phyloP scores from a whole-genome alignment of 768 basidiomycete genomes.

The Hygrocybe punicea region DNA sequence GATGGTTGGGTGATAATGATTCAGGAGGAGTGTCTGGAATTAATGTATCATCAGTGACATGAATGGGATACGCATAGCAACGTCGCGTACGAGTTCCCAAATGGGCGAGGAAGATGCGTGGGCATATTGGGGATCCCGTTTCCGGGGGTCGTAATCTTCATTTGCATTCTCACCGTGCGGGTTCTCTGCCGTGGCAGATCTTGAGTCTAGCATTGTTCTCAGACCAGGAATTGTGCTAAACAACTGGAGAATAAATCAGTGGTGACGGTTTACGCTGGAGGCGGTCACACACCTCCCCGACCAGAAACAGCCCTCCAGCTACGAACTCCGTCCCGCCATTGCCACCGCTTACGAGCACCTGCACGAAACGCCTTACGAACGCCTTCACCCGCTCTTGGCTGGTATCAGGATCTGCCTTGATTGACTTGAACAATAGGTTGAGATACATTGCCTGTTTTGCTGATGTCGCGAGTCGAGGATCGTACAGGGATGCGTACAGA shows the following conservation, averaged over 20 bases:
- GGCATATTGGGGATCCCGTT: conserved; percentile 86
- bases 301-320: conserved; percentile 80
- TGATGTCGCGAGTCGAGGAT: conserved; percentile 72
- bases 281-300: conserved; percentile 69
- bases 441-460: conserved; percentile 97
- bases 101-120: conserved; percentile 75
- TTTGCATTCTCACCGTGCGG: conserved; percentile 15
- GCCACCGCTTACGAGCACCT: conserved; percentile 68
- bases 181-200: neutral
- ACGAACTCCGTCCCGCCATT: conserved; percentile 81
- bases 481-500: conserved; percentile 85
- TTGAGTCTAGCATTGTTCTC: conserved; percentile 34
- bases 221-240: conserved; percentile 44
- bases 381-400: conserved; percentile 66
- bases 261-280: neutral
- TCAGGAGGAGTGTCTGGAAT: conserved; percentile 65
- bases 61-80: neutral
- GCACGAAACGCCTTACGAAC: conserved; percentile 78
- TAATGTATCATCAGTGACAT: neutral
- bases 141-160: conserved; percentile 74
- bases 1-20: conserved; percentile 89
- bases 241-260: conserved; percentile 26
- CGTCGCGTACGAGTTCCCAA: conserved; percentile 78
- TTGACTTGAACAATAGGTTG: conserved; percentile 85
- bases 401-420: conserved; percentile 63